Evolutionary conservation across 1,284 basidiomycete species (phyloP).

Genomic region (Trichosporon asahii): DNA sequence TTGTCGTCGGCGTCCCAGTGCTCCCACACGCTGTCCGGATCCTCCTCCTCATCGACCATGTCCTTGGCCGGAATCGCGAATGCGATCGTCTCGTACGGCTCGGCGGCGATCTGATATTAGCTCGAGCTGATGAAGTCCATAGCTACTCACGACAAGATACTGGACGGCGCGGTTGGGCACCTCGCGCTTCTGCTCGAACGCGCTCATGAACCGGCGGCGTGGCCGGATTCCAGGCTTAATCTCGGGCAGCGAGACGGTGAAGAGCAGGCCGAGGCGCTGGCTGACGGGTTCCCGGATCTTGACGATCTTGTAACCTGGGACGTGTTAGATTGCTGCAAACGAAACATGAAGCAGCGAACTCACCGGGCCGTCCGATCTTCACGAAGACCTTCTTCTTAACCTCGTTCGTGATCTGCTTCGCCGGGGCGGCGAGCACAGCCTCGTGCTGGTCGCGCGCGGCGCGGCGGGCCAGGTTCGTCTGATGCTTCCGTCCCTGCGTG

Average conservation of each 20-base stretch:
- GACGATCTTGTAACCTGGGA: conserved; percentile 53
- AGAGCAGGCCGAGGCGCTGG: conserved; percentile 77
- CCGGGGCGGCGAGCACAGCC: conserved; percentile 76
- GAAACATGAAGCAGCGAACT: conserved; percentile 18
- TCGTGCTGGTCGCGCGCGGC: conserved; percentile 95
- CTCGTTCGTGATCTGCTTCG: conserved; percentile 57
- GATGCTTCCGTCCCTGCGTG: conserved; percentile 99
- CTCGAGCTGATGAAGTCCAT: background rate
- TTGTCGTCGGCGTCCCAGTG: conserved; percentile 96
- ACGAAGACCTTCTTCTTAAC: conserved; percentile 90
- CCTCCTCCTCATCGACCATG: conserved; percentile 77
- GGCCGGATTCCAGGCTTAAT: conserved; percentile 83
- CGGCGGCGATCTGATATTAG: conserved; percentile 77
- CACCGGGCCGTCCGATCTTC: conserved; percentile 92
- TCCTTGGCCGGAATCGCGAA: conserved; percentile 97
- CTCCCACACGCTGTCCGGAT: conserved; percentile 87
- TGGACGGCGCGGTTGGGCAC: conserved; percentile 93
- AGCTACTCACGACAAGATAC: conserved; percentile 79
- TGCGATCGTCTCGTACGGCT: conserved; percentile 97
- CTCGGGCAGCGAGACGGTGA: conserved; percentile 93
- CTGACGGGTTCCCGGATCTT: conserved; percentile 56
- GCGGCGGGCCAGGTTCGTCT: conserved; percentile 93
- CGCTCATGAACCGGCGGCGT: conserved; percentile 91
- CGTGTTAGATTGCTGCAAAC: background rate
- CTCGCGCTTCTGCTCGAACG: conserved; percentile 96